Base-by-base conservation (phyloP, 2,329 filamentous ascomycete species). In the Acrocalymma vagum region DNA sequence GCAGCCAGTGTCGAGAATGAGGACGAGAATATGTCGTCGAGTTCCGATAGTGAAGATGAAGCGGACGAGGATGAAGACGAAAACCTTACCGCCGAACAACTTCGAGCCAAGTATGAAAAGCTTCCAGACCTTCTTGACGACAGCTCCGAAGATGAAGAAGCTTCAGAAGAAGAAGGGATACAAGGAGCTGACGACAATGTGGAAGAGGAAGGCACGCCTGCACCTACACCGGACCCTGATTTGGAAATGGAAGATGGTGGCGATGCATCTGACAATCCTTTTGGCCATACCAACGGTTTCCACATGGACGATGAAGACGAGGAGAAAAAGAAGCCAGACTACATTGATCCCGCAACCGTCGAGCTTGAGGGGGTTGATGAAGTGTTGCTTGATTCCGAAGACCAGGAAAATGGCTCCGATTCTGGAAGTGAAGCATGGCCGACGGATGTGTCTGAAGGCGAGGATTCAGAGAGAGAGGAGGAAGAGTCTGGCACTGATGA, bases 101-200 rank as follows among this genome's bases (percentile, higher is more conserved):
- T 90, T 10, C 80, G 77, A 17, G 77, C 78, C 25, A 90, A 90
- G 63, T 90, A 90, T 50, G 82, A 83, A 7, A 78, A 84, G 37
- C 72, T 89, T 6, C 83, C 84, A 0, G 75, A 76, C 13, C 47
- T 68, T 6, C 55, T 57, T 2, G 52, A 82, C 15, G 60, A 49
- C 11, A 59, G 53, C 42, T 60, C 56, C 6, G 55, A 61, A n/a
- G 55, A 46, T 5, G 60, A 56, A 3, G 43, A 44, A 3, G 49
- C 50, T 3, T 53, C 46, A 8, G 74, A 74, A 7, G 64, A 68
- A 5, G 65, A 68, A 5, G 59, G 60, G 6, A 51, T 60, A 9
- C 61, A 63, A 9, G 61, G 66, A 5, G 61, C 62, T 11, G 64
- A 62, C 3, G 58, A 62, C 5, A 54, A 58, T 9, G 38, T 22